Evolutionary conservation across 1,284 basidiomycete species (phyloP).

Genomic region (Inonotus hispidus): DNA sequence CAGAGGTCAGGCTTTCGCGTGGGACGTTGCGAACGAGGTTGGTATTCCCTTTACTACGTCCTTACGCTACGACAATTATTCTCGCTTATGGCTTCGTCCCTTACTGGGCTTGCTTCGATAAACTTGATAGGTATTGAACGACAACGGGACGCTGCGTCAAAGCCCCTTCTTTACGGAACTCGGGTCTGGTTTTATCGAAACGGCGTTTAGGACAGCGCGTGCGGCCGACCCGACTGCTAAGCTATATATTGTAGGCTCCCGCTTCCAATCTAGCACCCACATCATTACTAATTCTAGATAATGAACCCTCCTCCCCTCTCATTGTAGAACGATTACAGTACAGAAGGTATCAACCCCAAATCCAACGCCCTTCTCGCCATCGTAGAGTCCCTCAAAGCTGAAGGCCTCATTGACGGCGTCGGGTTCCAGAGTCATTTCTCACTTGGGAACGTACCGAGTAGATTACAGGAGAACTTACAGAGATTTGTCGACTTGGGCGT

Average conservation of each 20-base stretch:
- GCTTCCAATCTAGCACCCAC: background rate
- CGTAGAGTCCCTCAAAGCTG: conserved; percentile 39
- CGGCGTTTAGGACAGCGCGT: conserved; percentile 40
- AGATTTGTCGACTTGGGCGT: conserved; percentile 48
- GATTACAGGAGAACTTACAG: conserved; percentile 39
- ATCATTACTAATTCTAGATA: background rate
- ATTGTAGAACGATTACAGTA: conserved; percentile 49
- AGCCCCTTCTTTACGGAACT: conserved; percentile 45
- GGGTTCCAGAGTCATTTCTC: conserved; percentile 46
- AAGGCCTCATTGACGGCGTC: conserved; percentile 48
- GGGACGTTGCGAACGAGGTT: conserved; percentile 38
- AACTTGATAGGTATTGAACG: conserved; percentile 45
- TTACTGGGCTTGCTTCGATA: no score
- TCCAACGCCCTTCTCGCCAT: conserved; percentile 47
- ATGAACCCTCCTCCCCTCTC: background rate
- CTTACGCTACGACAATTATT: background rate
- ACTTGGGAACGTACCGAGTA: conserved; percentile 42
- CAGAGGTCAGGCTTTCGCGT: conserved; percentile 43
- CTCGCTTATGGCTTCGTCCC: no score
- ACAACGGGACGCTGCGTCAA: conserved; percentile 47
- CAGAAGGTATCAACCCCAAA: conserved; percentile 46
- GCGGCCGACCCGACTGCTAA: conserved; percentile 35
- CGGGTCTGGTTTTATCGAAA: conserved; percentile 37
- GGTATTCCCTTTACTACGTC: background rate
- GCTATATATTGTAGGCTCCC: conserved; percentile 26